phyloP scores from a whole-genome alignment of 1,139 yeast species.

The Candida smagusa region DNA sequence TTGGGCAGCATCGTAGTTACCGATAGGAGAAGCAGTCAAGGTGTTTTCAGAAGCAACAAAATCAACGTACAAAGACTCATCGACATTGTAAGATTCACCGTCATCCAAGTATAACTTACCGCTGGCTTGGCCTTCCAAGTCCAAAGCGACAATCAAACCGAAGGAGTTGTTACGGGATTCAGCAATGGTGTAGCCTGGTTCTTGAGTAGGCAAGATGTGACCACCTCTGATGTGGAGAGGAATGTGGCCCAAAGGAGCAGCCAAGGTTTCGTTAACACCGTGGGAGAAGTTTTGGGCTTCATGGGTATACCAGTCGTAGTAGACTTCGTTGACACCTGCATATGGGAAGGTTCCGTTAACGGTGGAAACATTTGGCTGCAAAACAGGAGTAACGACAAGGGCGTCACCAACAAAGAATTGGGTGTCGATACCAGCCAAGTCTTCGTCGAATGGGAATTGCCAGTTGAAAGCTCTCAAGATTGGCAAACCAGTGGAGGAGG shows the following conservation, averaged over 20 bases:
- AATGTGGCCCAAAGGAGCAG: conserved; percentile 22
- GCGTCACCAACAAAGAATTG: conserved; percentile 25
- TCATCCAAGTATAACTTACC: conserved; percentile 25
- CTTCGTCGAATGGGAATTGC: conserved; percentile 18
- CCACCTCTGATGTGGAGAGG: conserved; percentile 22
- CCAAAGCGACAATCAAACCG: conserved; percentile 26
- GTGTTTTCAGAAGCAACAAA: conserved; percentile 14
- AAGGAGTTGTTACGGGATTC: conserved; percentile 29
- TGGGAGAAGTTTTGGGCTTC: conserved; percentile 17
- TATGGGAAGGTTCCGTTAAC: conserved; percentile 26
- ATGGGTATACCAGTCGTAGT: conserved; percentile 34
- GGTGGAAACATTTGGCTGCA: conserved; percentile 18
- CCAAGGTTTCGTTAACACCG: conserved; percentile 20
- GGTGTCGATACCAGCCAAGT: conserved; percentile 16
- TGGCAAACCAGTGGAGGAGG: conserved; percentile 21
- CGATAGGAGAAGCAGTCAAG: conserved; percentile 16
- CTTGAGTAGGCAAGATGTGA: conserved; percentile 21
- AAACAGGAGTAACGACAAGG: conserved; percentile 22
- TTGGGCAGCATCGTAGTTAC: conserved; percentile 17
- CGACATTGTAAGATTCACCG: conserved; percentile 22
- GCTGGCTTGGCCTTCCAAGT: conserved; percentile 14
- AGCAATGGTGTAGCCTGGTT: conserved; percentile 27
- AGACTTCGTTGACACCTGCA: conserved; percentile 17
- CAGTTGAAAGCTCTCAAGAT: conserved; percentile 19
- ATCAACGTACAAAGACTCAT: conserved; percentile 17